Evolutionary conservation across 2,329 filamentous ascomycete species (phyloP), one percentile per base, ranked within the genome.

Genomic region (Furcasterigmium sp.): DNA sequence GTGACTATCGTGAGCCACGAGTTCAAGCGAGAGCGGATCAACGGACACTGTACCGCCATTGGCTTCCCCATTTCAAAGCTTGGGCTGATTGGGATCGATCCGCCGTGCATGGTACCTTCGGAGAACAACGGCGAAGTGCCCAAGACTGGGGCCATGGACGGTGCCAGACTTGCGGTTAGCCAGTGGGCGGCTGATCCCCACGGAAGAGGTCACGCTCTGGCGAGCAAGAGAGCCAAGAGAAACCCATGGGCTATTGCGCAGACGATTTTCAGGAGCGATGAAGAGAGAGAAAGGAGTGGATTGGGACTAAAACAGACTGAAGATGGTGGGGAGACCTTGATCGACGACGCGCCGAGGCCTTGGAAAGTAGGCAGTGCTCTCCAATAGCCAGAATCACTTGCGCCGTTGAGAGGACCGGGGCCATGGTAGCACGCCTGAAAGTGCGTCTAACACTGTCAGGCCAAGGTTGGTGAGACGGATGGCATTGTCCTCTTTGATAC

Each of bases 1-100:
- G 56, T 89, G 14, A 85, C 78, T 15, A 68, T 89, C 17, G 68
- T 89, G 32, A 84, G 81, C 51, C 84, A 88, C 56, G 77, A 64
- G 6, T 90, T 90, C 63, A 90, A 90, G 60, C 67, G 70, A 14
- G 57, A 63, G 8, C 72, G 85, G 2, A 77, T 88, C 39, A 72
- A 82, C 23, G 70, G 75, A 3, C 85, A 90, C 64, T 79, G 82
- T 51, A 64, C 60, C 6, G 82, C 83, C 13, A 66, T 88, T n/a
- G 70, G 72, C 0, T 80, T 76, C 41, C 69, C 75, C 0, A 45
- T 64, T 1, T 54, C 65, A 0, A 58, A 60, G 1, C 68, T 80
- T 1, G 40, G 37, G 0, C 84, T 80, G 42, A 52, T 84, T 7
- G 85, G 84, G 0, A 76, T 87, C 40, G 79, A 88, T 54, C 85